phyloP scores from a whole-genome alignment of 129 eudicot species.

The Saposhnikovia divaricata region DNA sequence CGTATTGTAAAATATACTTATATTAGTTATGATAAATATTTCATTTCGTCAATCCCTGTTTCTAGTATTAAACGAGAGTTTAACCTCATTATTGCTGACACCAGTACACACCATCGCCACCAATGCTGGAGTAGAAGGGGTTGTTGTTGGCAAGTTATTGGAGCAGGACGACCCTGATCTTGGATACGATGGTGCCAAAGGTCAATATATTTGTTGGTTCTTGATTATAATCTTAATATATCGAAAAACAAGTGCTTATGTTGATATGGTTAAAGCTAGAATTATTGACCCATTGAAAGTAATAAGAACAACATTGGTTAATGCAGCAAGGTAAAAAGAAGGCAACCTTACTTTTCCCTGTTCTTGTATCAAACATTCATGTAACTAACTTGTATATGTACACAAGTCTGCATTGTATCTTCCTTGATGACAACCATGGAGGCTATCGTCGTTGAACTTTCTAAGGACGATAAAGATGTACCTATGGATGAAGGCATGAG shows the following conservation, averaged over 20 bases:
- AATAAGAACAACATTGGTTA: constrained; percentile 71
- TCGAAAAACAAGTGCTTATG: constrained; percentile 55
- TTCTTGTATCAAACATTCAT: background rate
- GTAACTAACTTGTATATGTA: background rate
- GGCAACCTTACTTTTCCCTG: background rate
- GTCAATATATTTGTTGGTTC: constrained; percentile 5
- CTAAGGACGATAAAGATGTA: too few species aligned
- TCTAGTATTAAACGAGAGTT: too few species aligned
- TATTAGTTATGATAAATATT: too few species aligned
- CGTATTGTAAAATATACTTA: too few species aligned
- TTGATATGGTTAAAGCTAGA: constrained; percentile 77
- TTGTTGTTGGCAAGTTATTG: too few species aligned
- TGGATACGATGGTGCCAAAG: constrained; percentile 89
- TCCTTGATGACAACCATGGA: too few species aligned
- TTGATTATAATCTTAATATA: background rate
- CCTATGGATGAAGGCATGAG: too few species aligned
- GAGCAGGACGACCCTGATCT: constrained; percentile 66
- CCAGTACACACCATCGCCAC: too few species aligned
- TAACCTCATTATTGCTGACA: too few species aligned
- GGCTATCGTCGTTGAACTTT: too few species aligned
- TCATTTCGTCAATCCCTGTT: too few species aligned
- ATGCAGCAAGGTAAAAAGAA: constrained; percentile 66
- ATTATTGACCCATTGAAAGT: constrained; percentile 16
- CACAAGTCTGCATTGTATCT: constrained; percentile 13
- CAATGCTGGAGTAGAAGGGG: too few species aligned